Evolutionary conservation across 176 grass and related monocot genomes (phyloP).

Genomic region (Cymbopogon citratus): DNA sequence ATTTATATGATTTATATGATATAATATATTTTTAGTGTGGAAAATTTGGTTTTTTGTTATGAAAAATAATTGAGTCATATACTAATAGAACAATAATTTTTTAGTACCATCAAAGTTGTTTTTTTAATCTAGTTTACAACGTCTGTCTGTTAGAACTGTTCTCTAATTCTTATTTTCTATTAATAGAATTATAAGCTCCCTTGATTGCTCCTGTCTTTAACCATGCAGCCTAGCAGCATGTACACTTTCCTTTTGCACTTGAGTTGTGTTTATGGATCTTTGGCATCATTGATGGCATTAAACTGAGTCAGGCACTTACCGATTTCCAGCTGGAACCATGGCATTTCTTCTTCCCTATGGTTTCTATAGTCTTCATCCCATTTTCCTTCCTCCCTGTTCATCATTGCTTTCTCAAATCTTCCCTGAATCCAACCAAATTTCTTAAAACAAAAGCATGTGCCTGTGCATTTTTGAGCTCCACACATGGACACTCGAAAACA

Average conservation of each 20-base stretch:
- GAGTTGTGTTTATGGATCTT: not conserved
- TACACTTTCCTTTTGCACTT: not conserved
- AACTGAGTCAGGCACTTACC: not conserved
- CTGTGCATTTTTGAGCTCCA: not conserved
- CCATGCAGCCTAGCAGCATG: not conserved
- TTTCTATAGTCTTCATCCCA: not conserved
- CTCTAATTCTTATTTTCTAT: not conserved
- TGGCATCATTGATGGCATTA: not conserved
- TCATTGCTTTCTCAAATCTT: not conserved
- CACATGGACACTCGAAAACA: not conserved
- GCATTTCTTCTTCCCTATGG: not conserved
- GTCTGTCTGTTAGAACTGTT: not conserved
- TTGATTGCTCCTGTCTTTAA: not conserved
- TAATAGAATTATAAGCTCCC: not conserved
- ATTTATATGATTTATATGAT: too few relatives aligned
- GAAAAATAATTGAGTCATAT: not conserved
- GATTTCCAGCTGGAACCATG: not conserved
- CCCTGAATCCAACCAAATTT: not conserved
- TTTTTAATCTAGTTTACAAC: not conserved
- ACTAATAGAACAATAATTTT: not conserved
- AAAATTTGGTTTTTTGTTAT: too few relatives aligned
- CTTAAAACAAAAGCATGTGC: not conserved
- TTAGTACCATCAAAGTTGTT: not conserved
- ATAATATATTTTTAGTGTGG: too few relatives aligned
- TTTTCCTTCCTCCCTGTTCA: not conserved